phyloP scores from a whole-genome alignment of 2,329 filamentous ascomycete species.

The Colletotrichum sp. region DNA sequence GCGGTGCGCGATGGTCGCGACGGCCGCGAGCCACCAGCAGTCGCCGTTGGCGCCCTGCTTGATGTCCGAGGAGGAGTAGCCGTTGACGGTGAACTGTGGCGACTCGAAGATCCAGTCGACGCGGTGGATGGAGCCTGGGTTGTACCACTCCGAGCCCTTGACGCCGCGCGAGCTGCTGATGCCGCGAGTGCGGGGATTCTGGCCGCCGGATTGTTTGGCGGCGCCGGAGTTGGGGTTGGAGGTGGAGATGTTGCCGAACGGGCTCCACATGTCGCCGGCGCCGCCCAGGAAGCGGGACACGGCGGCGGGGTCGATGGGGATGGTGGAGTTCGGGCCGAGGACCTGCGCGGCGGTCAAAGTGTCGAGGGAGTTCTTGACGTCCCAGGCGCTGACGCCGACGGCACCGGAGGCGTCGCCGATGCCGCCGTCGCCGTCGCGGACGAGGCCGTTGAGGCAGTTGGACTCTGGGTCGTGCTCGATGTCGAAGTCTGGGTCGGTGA shows the following conservation, averaged over 20 bases:
- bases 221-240: not conserved
- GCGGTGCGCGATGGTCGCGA: slow-evolving; percentile 72
- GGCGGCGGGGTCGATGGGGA: slow-evolving; percentile 24
- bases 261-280: not conserved
- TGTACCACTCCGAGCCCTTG: slow-evolving; percentile 23
- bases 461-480: slow-evolving; percentile 40
- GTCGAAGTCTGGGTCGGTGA: slow-evolving; percentile 49
- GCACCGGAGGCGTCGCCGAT: not conserved
- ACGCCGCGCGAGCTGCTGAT: slow-evolving; percentile 6
- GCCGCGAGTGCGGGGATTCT: not conserved
- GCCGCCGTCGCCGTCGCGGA: slow-evolving; percentile 14
- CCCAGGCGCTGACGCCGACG: slow-evolving; percentile 22
- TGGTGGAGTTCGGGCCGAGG: slow-evolving; percentile 21
- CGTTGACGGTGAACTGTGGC: slow-evolving; percentile 44
- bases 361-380: slow-evolving; percentile 27
- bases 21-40: slow-evolving; percentile 75
- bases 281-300: slow-evolving; percentile 24
- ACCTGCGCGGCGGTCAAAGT: slow-evolving; percentile 25
- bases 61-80: slow-evolving; percentile 45
- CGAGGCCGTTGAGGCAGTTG: slow-evolving; percentile 42
- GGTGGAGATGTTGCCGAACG: not conserved
- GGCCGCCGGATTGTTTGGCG: not conserved
- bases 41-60: slow-evolving; percentile 61
- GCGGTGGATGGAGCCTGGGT: slow-evolving; percentile 45
- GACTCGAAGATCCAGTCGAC: slow-evolving; percentile 48